Evolutionary conservation across 768 basidiomycete genomes (phyloP).

Genomic region (Macrolepiota dolichaula): DNA sequence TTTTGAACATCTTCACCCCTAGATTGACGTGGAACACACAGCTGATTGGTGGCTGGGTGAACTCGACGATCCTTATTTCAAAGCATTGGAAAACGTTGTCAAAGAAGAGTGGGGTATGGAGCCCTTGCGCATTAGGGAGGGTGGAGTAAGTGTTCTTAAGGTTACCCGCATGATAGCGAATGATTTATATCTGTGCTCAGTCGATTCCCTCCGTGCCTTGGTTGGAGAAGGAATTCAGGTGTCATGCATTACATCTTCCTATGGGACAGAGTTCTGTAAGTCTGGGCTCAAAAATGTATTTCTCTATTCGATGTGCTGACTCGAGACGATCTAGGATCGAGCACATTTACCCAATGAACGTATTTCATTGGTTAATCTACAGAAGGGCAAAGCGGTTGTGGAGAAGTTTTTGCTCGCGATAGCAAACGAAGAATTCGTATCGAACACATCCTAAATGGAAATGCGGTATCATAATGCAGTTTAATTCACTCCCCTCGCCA

Average conservation of each 20-base stretch:
- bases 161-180: background rate
- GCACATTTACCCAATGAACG: conserved; percentile 94
- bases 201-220: conserved; percentile 93
- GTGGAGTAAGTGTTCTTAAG: conserved; percentile 60
- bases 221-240: conserved; percentile 87
- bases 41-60: conserved; percentile 98
- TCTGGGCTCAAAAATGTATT: conserved; percentile 4
- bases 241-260: conserved; percentile 89
- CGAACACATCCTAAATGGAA: background rate
- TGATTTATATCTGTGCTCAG: conserved; percentile 32
- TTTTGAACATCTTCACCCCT: too few relatives aligned
- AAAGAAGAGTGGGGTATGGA: conserved; percentile 83
- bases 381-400: conserved; percentile 71
- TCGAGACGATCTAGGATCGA: conserved; percentile 57
- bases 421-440: conserved; percentile 26
- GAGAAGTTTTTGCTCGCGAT: conserved; percentile 68
- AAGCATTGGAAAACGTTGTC: conserved; percentile 79
- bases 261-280: conserved; percentile 88
- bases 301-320: background rate
- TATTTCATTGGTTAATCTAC: conserved; percentile 80
- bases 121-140: conserved; percentile 89
- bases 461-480: background rate
- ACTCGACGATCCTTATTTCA: conserved; percentile 82
- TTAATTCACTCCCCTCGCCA: background rate
- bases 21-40: conserved; percentile 78